Base-by-base conservation (phyloP, 495 filamentous ascomycete genomes). In the Talaromyces adpressus region DNA sequence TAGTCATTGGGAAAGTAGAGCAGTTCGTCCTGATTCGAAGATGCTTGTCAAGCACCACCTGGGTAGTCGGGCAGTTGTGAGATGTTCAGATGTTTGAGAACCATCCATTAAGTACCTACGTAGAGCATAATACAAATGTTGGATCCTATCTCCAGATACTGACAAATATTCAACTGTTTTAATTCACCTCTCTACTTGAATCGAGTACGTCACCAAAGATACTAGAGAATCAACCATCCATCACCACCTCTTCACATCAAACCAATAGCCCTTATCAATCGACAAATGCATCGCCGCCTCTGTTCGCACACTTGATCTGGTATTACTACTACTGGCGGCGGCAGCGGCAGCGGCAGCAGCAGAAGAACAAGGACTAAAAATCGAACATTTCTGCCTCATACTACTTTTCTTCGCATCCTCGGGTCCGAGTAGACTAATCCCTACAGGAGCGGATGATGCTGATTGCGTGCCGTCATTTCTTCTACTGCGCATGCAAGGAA, bases 221-320 rank as follows among this genome's bases (percentile, higher is more conserved):
- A 9, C 14, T 16, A 36, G 27, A 9, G n/a, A 41, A 4, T 16
- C 36, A 41, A 0, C 36, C 3, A n/a, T 3, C 23, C 23, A 29
- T 47, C 41, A 45, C 41, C 22, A 61, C 23, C 41, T 45, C 36
- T 29, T 27, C 16, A 29, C 18, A 34, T 53, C 60, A 52, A 80
- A 62, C 73, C 75, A 75, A 62, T 75, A 80, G 30, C 78, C 78
- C 58, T 70, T 72, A 29, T 62, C 47, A 54, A 80, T 72, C 30
- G 57, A 62, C 30, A 77, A 63, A 62, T 78, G 73, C 64, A 78
- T 67, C 0, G 78, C 73, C 22, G 54, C 52, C 32, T 72, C 69
- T 59, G 74, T 73, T 36, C 68, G 67, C 16, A 79, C 65, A 36
- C 27, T 34, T 12, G 56, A 58, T 14, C 36, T 32, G 30, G 5